Percentiles rank a stretch among this genome's conserved stretches.
Conservation (phyloP, 306 rosid genomes). For the Lupinus albus region DNA sequence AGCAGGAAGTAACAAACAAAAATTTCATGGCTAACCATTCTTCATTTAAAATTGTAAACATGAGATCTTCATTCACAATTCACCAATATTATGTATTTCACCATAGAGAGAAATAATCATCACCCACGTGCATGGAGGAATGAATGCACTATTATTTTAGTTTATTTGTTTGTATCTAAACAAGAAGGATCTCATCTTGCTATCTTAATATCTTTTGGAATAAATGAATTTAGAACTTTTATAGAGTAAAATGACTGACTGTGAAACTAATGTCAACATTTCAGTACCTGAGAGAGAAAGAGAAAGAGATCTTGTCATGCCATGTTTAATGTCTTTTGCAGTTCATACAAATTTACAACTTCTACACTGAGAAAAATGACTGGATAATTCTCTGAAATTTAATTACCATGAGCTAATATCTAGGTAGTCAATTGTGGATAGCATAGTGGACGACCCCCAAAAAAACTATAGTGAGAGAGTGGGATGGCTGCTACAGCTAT, state of each 20-base stretch:
- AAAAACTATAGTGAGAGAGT: too few relatives aligned
- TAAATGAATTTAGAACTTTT: neutral
- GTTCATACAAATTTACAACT: constrained; percentile 1
- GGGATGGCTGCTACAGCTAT: too few relatives aligned
- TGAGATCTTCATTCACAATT: neutral
- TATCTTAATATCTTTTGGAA: neutral
- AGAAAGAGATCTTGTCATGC: neutral
- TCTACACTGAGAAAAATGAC: neutral
- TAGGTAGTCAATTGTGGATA: too few relatives aligned
- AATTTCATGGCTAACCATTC: neutral
- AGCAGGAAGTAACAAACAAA: neutral
- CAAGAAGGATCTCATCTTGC: constrained; percentile 2
- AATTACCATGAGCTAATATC: too few relatives aligned
- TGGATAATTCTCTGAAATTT: too few relatives aligned
- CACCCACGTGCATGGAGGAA: neutral
- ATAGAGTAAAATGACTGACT: neutral
- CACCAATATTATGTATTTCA: constrained; percentile 19
- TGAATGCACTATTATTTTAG: neutral
- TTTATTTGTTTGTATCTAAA: constrained; percentile 9
- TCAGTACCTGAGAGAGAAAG: neutral
- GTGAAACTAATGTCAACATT: neutral
- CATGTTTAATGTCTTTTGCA: neutral
- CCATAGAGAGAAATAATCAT: constrained; percentile 15
- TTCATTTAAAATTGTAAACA: constrained; percentile 12
- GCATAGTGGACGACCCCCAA: too few relatives aligned